Evolutionary conservation across 2,329 filamentous ascomycete species (phyloP), one percentile per base, ranked within the genome.

Genomic region (Diaporthe nobilis): DNA sequence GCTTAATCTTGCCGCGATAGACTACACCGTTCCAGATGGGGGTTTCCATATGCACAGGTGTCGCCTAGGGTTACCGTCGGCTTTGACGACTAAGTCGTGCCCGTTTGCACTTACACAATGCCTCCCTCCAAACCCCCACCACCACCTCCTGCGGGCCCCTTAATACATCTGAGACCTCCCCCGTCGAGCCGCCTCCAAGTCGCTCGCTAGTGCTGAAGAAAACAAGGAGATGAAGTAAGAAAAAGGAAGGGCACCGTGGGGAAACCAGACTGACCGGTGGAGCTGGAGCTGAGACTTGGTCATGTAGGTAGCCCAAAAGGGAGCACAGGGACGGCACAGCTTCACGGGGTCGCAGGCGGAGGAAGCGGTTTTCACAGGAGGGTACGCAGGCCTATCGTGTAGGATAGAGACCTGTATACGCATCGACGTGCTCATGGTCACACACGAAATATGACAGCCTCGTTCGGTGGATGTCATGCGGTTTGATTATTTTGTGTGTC

Each of bases 301-400:
- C 65, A 71, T 75, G 73, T 75, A 49, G 55, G 55, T 51, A 39
- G 65, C 73, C 60, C 44, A 63, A 75, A 75, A 34, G 28, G 49
- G 72, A 58, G 51, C 22, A 55, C 47, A 53, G 58, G 58, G 47
- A 47, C 71, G 71, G 71, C 71, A 73, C 71, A 63, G 47, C 34
- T 61, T 51, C 4, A 31, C n/a, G 12, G 13, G 71, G 57, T 22
- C 34, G 71, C 44, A 22, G 47, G 34, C 17, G 44, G 28, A 39
- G 57, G 71, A 31, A 25, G 20, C 13, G 13, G 39, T 37, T n/a
- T 2, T 37, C 25, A 34, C 44, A 60, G 15, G 61, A 51, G 44
- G 15, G 15, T 22, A 34, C 17, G 34, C 65, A 25, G 25, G 28
- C 22, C 6, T 13, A 22, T 53, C 31, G 34, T 22, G 65, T 51